These are phyloP conservation scores for Fusarium sp. DNA, from an alignment of 2,329 filamentous ascomycete genomes.

Conservation along the genomic window DNA sequence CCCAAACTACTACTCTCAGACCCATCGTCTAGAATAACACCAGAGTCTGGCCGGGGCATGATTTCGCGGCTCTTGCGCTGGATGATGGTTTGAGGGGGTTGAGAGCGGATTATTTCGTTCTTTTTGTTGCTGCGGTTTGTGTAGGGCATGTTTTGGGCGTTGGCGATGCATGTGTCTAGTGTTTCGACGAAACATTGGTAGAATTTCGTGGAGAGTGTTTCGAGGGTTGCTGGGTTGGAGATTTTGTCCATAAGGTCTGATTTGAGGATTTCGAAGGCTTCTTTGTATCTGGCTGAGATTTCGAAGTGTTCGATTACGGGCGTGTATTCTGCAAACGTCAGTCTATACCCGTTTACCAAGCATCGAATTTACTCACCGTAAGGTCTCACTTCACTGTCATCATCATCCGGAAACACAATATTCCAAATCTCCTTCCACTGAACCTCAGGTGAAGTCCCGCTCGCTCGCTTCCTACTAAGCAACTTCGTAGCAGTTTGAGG, in stretches of 20 bases:
- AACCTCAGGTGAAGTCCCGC: conserved; percentile 52
- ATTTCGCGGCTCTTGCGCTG: conserved; percentile 43
- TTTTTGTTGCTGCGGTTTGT: conserved; percentile 56
- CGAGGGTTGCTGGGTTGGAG: conserved; percentile 52
- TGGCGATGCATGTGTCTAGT: conserved; percentile 51
- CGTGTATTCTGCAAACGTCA: conserved; percentile 49
- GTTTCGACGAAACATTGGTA: conserved; percentile 56
- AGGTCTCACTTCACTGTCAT: conserved; percentile 48
- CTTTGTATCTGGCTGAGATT: conserved; percentile 50
- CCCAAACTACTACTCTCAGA: conserved; percentile 52
- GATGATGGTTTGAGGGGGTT: conserved; percentile 30
- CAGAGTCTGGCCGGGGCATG: conserved; percentile 52
- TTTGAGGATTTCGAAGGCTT: conserved; percentile 50
- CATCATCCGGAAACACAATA: conserved; percentile 56
- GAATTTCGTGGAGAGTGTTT: conserved; percentile 54
- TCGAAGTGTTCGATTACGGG: conserved; percentile 58
- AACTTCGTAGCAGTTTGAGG: conserved; percentile 55
- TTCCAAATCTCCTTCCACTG: conserved; percentile 58
- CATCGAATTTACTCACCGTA: conserved; percentile 41
- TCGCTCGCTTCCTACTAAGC: conserved; percentile 54
- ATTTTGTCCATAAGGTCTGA: conserved; percentile 52
- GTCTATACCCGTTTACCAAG: not conserved
- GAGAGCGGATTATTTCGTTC: conserved; percentile 45
- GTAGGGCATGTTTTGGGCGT: conserved; percentile 54
- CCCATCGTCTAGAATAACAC: conserved; percentile 53